Evolutionary conservation across 495 filamentous ascomycete species (phyloP).

Genomic region (Hypoxylon intermedium): DNA sequence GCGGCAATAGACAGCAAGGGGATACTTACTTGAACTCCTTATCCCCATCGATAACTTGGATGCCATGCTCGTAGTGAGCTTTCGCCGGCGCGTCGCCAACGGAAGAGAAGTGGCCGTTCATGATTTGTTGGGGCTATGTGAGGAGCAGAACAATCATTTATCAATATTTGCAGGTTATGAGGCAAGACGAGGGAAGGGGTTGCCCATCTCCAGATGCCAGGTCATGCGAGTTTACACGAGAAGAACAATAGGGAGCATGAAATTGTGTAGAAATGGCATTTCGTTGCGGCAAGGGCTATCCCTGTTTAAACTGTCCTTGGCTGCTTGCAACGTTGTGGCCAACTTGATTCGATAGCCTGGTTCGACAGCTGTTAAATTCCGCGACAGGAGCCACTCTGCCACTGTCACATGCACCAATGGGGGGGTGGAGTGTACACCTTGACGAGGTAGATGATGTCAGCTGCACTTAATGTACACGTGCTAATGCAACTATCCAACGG

Average conservation of each 20-base stretch:
- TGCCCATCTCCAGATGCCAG: not conserved
- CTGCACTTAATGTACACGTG: conserved; percentile 24
- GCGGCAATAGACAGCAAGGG: conserved; percentile 23
- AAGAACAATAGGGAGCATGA: conserved; percentile 15
- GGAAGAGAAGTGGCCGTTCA: conserved; percentile 89
- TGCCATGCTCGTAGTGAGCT: conserved; percentile 85
- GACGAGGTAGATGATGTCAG: conserved; percentile 40
- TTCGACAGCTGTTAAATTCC: conserved; percentile 31
- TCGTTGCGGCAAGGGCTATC: conserved; percentile 27
- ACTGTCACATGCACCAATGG: conserved; percentile 41
- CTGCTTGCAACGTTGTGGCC: conserved; percentile 6
- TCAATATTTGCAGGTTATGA: conserved; percentile 32
- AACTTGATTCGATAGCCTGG: conserved; percentile 6
- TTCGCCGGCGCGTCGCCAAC: conserved; percentile 70
- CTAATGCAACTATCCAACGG: conserved; percentile 24
- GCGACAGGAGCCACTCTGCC: conserved; percentile 35
- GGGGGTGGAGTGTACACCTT: conserved; percentile 24
- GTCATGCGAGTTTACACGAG: not conserved
- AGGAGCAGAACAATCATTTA: conserved; percentile 17
- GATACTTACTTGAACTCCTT: conserved; percentile 89
- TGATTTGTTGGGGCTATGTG: conserved; percentile 42
- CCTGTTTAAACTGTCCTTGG: conserved; percentile 9
- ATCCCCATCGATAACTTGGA: conserved; percentile 94
- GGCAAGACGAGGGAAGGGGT: conserved; percentile 1
- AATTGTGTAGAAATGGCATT: conserved; percentile 37